phyloP scores from a whole-genome alignment of 2,329 filamentous ascomycete species.

The Trichoderma arundinaceum region DNA sequence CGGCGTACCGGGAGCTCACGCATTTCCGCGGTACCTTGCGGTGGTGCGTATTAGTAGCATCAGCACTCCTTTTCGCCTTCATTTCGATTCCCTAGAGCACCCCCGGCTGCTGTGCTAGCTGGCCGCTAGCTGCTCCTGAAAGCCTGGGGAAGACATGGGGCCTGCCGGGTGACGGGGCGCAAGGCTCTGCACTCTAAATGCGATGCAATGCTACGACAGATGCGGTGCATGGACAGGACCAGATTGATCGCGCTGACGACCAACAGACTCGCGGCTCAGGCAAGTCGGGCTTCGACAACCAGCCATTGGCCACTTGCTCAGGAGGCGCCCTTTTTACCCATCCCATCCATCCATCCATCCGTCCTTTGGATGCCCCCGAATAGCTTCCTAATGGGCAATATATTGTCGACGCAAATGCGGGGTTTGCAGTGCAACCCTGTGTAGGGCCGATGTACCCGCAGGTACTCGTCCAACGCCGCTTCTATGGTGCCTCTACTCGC shows the following conservation, averaged over 20 bases:
- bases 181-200: not conserved
- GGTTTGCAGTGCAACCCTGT: slow-evolving; percentile 17
- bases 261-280: slow-evolving; percentile 8
- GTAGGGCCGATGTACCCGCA: not conserved
- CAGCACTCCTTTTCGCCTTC: not conserved
- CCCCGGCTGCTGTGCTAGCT: not conserved
- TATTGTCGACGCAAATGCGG: slow-evolving; percentile 13
- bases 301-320: not conserved
- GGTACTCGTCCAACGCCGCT: not conserved
- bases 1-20: too few relatives aligned
- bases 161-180: not conserved
- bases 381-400: slow-evolving; percentile 28
- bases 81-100: not conserved
- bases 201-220: slow-evolving; percentile 26
- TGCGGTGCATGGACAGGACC: not conserved
- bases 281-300: slow-evolving; percentile 6
- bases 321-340: slow-evolving; percentile 2
- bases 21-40: too few relatives aligned
- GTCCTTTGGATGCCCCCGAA: slow-evolving; percentile 8
- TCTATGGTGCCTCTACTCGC: not conserved
- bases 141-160: slow-evolving; percentile 22
- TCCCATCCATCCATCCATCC: slow-evolving; percentile 21
- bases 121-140: slow-evolving; percentile 11
- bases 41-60: too few relatives aligned
- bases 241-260: too few relatives aligned